Evolutionary conservation across 257 asterid genomes (phyloP).

Genomic region (Solanum piurae): DNA sequence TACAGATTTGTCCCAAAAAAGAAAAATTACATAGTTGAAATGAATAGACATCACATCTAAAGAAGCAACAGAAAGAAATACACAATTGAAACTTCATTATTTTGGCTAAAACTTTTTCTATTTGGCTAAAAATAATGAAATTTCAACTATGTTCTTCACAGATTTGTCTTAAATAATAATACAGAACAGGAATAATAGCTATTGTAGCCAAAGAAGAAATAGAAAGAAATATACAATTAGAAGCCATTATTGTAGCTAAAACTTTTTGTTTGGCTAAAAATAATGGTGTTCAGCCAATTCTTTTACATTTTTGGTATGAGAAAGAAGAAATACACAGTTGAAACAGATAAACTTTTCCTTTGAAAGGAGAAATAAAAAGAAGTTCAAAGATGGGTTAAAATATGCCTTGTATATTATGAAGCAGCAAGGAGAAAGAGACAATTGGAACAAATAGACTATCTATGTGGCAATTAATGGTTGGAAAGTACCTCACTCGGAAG

Average conservation of each 20-base stretch:
- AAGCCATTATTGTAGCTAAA: neutral
- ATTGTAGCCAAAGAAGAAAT: neutral
- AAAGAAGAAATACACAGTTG: neutral
- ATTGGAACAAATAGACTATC: neutral
- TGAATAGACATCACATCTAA: neutral
- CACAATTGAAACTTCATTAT: neutral
- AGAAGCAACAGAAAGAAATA: neutral
- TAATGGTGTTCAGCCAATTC: neutral
- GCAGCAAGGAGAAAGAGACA: neutral
- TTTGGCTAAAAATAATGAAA: neutral
- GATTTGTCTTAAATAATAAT: neutral
- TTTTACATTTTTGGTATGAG: neutral
- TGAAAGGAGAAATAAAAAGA: neutral
- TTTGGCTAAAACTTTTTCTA: neutral
- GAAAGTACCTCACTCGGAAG: neutral
- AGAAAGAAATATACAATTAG: neutral
- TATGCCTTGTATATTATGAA: neutral
- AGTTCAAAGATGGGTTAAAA: neutral
- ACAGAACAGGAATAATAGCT: neutral
- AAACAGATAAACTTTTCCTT: neutral
- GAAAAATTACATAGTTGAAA: neutral
- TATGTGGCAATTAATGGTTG: neutral
- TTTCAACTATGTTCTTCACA: neutral
- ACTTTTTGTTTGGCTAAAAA: neutral
- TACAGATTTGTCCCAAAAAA: neutral